Evolutionary conservation across 768 basidiomycete species (phyloP), one percentile per base, ranked within the genome.

Genomic region (Asterophora lycoperdoides): DNA sequence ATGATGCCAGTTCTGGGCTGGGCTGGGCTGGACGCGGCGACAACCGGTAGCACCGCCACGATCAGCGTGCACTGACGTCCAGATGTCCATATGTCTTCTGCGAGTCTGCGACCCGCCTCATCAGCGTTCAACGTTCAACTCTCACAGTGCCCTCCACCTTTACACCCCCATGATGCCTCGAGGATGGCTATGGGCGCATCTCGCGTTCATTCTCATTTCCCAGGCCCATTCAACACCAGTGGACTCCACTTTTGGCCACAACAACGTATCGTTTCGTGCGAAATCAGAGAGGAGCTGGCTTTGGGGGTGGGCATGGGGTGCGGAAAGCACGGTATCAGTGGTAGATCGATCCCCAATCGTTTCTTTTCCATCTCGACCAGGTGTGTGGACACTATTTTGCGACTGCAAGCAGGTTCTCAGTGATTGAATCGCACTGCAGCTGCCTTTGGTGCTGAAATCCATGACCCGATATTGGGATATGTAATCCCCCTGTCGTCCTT

Each of bases 271-370:
- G 28, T 64, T 78, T 34, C 61, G 51, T 28, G 55, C 66, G 23
- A 76, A 76, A 45, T 75, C 81, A 0, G 82, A 84, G 45, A 74
- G 70, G 18, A 71, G 68, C 36, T 81, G 81, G 68, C 54, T 75
- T 29, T 81, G 79, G 80, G 75, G 74, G 5, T 84, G 82, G 82
- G 77, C 81, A 0, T 83, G 81, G 81, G 82, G 82, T 8, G 75
- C 79, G 0, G 82, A 84, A 55, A 81, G 80, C 52, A 75, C 80
- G 20, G 86, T 90, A 50, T 83, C 87, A 19, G 72, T 91, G 52
- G 83, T 91, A 32, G 89, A 91, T 68, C 80, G 81, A 49, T 73
- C 79, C 4, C 89, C 89, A 1, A 71, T 81, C 0, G 69, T 91
- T 49, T 79, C 78, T 2, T 92, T 87, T 61, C 71, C 74, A 41